Evolutionary conservation across 768 basidiomycete genomes (phyloP).

Genomic region (Hortiboletus campestris): DNA sequence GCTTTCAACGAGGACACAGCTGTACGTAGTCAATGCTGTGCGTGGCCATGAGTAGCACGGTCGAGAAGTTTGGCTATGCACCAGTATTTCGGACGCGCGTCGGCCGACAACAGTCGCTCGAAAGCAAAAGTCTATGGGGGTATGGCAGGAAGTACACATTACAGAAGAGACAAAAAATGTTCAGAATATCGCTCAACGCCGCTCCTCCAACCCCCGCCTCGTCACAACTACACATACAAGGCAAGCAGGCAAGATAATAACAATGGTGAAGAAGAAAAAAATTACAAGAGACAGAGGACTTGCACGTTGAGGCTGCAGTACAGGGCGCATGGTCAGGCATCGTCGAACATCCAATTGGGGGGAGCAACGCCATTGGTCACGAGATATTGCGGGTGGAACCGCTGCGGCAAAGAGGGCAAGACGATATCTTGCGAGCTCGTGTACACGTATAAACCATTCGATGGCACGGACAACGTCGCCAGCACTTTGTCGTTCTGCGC

Average conservation of each 20-base stretch:
- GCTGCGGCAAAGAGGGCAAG: conserved; percentile 7
- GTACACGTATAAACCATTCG: conserved; percentile 20
- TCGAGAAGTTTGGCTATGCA: background rate
- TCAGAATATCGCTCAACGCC: conserved; percentile 13
- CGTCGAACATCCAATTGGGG: conserved; percentile 17
- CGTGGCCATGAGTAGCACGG: too few relatives aligned
- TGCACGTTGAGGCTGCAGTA: background rate
- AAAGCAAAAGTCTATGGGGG: conserved; percentile 24
- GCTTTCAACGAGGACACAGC: background rate
- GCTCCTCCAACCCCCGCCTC: conserved; percentile 19
- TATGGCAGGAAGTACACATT: conserved; percentile 25
- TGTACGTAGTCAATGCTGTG: background rate
- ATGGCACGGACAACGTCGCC: conserved; percentile 16
- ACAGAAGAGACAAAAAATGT: conserved; percentile 21
- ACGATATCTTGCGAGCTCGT: conserved; percentile 14
- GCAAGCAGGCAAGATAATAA: conserved; percentile 20
- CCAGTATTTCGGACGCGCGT: too few relatives aligned
- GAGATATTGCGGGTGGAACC: conserved; percentile 12
- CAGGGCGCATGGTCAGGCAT: conserved; percentile 4
- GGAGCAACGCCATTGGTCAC: conserved; percentile 15
- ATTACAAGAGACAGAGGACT: conserved; percentile 18
- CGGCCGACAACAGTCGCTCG: background rate
- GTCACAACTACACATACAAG: conserved; percentile 25
- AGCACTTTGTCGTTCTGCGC: conserved; percentile 37
- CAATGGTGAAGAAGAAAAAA: conserved; percentile 1